Percentiles rank a stretch among this genome's conserved stretches.
phyloP scores from a whole-genome alignment of 345 rosid species.

The Eutrema japonicum region DNA sequence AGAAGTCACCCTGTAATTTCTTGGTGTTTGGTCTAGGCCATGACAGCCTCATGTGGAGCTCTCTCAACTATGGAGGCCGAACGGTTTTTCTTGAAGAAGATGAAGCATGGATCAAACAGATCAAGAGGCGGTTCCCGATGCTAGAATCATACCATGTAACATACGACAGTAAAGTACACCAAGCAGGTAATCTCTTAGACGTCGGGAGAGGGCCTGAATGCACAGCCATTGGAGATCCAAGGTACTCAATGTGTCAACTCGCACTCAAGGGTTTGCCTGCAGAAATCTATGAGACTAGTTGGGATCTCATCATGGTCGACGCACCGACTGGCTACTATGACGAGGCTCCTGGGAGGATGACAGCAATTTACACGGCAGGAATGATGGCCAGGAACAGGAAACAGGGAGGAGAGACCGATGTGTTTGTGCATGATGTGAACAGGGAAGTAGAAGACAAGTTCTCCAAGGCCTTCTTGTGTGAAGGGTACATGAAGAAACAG shows the following conservation, averaged over 20 bases:
- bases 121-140: conserved; percentile 63
- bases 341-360: conserved; percentile 93
- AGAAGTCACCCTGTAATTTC: conserved; percentile 88
- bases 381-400: conserved; percentile 80
- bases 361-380: conserved; percentile 79
- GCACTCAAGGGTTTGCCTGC: conserved; percentile 77
- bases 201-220: conserved; percentile 78
- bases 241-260: conserved; percentile 78
- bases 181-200: conserved; percentile 70
- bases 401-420: conserved; percentile 69
- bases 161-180: conserved; percentile 76
- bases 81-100: conserved; percentile 92
- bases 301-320: conserved; percentile 94
- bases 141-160: conserved; percentile 73
- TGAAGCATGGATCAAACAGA: conserved; percentile 79
- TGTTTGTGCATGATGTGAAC: conserved; percentile 88
- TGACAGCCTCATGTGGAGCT: conserved; percentile 91
- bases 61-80: conserved; percentile 85
- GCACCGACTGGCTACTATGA: conserved; percentile 82
- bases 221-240: conserved; percentile 64
- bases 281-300: conserved; percentile 69
- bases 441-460: conserved; percentile 75
- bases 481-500: conserved; percentile 73
- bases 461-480: conserved; percentile 74
- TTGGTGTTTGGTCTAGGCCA: conserved; percentile 91